Evolutionary conservation across 2,329 filamentous ascomycete species (phyloP).

Genomic region (Paecilomyces sp.): DNA sequence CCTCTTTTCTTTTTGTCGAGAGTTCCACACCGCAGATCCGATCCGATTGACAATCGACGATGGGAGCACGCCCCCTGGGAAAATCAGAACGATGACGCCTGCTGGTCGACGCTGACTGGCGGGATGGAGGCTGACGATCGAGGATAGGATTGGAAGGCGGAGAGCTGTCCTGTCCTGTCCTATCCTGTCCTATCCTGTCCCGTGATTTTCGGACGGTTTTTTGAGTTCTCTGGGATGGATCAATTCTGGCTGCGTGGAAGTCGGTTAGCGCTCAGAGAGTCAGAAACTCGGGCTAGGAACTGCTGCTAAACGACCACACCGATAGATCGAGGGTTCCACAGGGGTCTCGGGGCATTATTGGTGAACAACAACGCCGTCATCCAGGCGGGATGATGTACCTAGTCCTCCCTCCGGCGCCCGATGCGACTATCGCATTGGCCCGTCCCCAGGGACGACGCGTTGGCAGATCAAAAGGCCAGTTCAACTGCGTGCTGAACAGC

Average conservation of each 20-base stretch:
- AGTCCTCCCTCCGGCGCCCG: constrained; percentile 10
- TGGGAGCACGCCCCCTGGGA: background rate
- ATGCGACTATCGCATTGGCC: constrained; percentile 17
- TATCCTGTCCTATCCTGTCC: background rate
- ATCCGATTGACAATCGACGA: background rate
- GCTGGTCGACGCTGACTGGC: background rate
- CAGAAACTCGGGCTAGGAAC: no score
- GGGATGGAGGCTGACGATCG: background rate
- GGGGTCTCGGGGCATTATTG: background rate
- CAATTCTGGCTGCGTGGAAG: no score
- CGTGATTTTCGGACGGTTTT: background rate
- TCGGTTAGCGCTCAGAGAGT: no score
- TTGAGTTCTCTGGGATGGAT: background rate
- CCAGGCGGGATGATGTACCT: constrained; percentile 22
- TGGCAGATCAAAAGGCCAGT: background rate
- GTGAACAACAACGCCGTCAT: constrained; percentile 6
- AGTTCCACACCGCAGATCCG: background rate
- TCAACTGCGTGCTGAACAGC: background rate
- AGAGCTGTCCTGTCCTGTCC: no score
- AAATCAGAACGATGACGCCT: background rate
- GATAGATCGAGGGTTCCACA: constrained; percentile 16
- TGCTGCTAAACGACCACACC: constrained; percentile 4
- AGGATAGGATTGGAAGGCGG: no score
- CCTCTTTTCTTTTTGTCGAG: no score
- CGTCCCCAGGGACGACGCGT: background rate